These are phyloP conservation scores for Lepraria neglecta DNA, from an alignment of 495 filamentous ascomycete species.

Conservation along the genomic window DNA sequence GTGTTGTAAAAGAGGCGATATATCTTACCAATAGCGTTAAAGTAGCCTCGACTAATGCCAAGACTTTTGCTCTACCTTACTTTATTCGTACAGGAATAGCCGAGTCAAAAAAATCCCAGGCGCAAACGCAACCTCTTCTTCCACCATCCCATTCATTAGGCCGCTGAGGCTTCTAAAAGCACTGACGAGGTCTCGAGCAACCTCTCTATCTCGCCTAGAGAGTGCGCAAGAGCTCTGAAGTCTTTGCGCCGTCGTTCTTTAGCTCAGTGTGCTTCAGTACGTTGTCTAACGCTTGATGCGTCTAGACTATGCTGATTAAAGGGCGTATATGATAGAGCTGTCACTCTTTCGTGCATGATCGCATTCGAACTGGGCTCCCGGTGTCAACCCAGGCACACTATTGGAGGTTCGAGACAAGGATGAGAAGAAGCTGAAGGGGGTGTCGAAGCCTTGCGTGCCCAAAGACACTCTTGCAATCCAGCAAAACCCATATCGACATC, in stretches of 20 bases:
- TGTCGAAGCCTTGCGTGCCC: slow-evolving; percentile 9
- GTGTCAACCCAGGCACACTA: neutral
- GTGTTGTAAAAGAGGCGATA: neutral
- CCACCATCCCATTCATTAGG: neutral
- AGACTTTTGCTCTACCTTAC: neutral
- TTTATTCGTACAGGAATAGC: neutral
- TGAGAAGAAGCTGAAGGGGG: slow-evolving; percentile 13
- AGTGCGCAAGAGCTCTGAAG: slow-evolving; percentile 24
- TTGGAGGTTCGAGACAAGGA: slow-evolving; percentile 5
- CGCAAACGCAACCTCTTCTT: slow-evolving; percentile 1
- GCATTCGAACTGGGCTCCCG: neutral
- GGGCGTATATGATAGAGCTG: slow-evolving; percentile 9
- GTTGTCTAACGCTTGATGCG: slow-evolving; percentile 26
- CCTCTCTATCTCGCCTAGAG: slow-evolving; percentile 20
- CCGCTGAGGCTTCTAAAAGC: slow-evolving; percentile 13
- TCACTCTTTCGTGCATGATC: slow-evolving; percentile 18
- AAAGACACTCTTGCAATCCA: slow-evolving; percentile 4
- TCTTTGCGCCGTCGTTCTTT: slow-evolving; percentile 27
- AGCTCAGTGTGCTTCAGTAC: slow-evolving; percentile 22
- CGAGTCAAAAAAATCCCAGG: neutral
- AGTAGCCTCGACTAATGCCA: neutral
- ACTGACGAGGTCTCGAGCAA: slow-evolving; percentile 20
- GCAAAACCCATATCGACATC: slow-evolving; percentile 17
- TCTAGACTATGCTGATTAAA: slow-evolving; percentile 25
- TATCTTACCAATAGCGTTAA: neutral